A percentile compares a stretch with the other conserved stretches of the same genome.
Evolutionary conservation across 495 filamentous ascomycete species (phyloP).

Genomic region (Trichoderma virens): DNA sequence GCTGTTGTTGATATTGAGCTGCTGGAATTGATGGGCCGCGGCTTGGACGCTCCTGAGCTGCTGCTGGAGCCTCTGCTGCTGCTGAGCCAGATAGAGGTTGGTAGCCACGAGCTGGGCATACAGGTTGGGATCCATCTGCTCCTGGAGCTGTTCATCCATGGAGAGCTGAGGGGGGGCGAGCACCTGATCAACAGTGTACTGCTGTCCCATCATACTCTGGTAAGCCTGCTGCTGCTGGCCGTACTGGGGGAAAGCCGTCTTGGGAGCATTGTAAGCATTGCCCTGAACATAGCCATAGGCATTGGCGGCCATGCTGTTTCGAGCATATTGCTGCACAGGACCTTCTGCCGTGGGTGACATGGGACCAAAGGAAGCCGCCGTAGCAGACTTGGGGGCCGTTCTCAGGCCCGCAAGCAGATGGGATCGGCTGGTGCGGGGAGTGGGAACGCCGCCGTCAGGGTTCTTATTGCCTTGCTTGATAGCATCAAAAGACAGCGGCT

Average conservation of each 20-base stretch:
- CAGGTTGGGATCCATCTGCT: conserved; percentile 70
- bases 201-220: conserved; percentile 26
- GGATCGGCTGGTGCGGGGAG: conserved; percentile 87
- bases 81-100: conserved; percentile 76
- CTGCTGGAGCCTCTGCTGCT: conserved; percentile 73
- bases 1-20: conserved; percentile 47
- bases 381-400: conserved; percentile 84
- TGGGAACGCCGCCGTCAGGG: conserved; percentile 40
- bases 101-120: conserved; percentile 79
- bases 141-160: conserved; percentile 54
- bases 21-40: conserved; percentile 69
- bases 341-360: conserved; percentile 43
- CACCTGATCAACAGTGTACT: conserved; percentile 65
- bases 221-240: conserved; percentile 29
- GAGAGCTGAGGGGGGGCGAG: conserved; percentile 75
- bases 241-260: conserved; percentile 43
- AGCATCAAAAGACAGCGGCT: conserved; percentile 71
- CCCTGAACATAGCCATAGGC: conserved; percentile 38
- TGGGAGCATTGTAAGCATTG: conserved; percentile 38
- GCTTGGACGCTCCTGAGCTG: conserved; percentile 50
- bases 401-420: conserved; percentile 89
- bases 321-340: conserved; percentile 22
- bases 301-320: conserved; percentile 40
- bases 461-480: conserved; percentile 39
- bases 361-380: conserved; percentile 49